Evolutionary conservation across 2,329 filamentous ascomycete genomes (phyloP).

Genomic region (Neofusicoccum umdonicola): DNA sequence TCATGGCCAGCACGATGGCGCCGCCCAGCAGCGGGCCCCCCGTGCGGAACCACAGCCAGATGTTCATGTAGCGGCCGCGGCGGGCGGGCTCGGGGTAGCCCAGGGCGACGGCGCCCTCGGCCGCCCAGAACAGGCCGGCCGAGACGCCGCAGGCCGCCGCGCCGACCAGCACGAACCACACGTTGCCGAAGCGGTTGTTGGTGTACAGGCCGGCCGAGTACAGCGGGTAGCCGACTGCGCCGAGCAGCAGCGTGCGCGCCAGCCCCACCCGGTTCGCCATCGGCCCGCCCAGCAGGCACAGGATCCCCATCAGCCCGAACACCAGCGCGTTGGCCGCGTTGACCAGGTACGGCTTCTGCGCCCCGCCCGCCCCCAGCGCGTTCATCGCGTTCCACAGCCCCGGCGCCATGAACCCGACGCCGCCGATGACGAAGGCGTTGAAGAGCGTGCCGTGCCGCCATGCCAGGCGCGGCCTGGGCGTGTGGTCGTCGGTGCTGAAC

Average conservation of each 20-base stretch:
- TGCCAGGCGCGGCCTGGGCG: not conserved
- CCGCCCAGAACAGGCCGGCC: constrained; percentile 52
- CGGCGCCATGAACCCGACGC: constrained; percentile 52
- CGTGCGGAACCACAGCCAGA: constrained; percentile 52
- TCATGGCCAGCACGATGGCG: constrained; percentile 47
- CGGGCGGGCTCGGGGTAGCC: constrained; percentile 51
- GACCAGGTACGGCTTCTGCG: constrained; percentile 51
- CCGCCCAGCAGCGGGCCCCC: constrained; percentile 50
- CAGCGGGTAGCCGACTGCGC: constrained; percentile 49
- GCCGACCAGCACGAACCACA: constrained; percentile 52
- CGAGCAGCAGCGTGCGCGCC: constrained; percentile 45
- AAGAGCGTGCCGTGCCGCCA: constrained; percentile 56
- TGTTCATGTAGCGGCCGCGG: constrained; percentile 48
- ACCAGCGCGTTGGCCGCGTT: constrained; percentile 54
- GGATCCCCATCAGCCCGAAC: constrained; percentile 48
- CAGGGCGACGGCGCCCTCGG: constrained; percentile 50
- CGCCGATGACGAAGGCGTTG: constrained; percentile 54
- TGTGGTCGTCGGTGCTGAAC: no score
- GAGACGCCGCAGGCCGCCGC: constrained; percentile 49
- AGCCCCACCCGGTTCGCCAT: constrained; percentile 52
- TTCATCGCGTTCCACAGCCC: constrained; percentile 59
- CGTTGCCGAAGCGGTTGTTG: constrained; percentile 52
- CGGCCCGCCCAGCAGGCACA: constrained; percentile 50
- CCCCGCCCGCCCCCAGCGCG: constrained; percentile 52
- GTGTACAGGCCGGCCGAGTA: constrained; percentile 51